Base-by-base conservation (phyloP, 768 basidiomycete species). In the Boletus pseudo-olivaceus region DNA sequence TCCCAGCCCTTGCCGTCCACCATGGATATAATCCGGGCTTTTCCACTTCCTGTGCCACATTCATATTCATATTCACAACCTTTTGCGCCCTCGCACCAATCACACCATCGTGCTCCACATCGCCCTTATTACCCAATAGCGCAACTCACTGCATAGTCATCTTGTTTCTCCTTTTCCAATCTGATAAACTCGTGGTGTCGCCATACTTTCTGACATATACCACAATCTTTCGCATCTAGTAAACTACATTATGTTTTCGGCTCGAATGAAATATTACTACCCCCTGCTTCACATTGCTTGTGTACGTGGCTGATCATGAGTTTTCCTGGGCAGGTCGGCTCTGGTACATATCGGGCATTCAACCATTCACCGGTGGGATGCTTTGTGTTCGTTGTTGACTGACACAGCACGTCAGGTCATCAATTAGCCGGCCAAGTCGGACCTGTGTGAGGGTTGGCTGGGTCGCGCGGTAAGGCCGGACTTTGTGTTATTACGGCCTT, bases 21-120 rank as follows among this genome's bases (percentile, higher is more conserved):
- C 7, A 67, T 74, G 41, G 80, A 82, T 1, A 58, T 81, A 4
- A 71, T 81, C 27, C 71, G 74, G 46, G 69, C 78, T 15, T 82
- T 82, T 47, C 80, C 80, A 27, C 62, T 82, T 56, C 78, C 80
- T 12, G 51, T 73, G 35, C 64, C 73, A 27, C 67, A 62, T 46
- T 52, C 64, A 1, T 49, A 62, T 46, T 52, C 64, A 1, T 49
- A 56, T 54, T 54, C 60, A 38, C 68, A 55, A 49, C 42, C 58
- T 40, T 54, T 54, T 54, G 54, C 40, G 27, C 54, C 66, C 5
- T 63, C 56, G 40, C 63, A 68, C 43, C 63, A 65, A 49, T 39
- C 70, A 51, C 67, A 61, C 57, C 57, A 46, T 58, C 64, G 41
- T 55, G 59, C 61, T 65, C 62, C 64, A 30, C 70, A 65, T 59